Evolutionary conservation across 305 asterid genomes (phyloP).

Genomic region (Solanum chacoense): DNA sequence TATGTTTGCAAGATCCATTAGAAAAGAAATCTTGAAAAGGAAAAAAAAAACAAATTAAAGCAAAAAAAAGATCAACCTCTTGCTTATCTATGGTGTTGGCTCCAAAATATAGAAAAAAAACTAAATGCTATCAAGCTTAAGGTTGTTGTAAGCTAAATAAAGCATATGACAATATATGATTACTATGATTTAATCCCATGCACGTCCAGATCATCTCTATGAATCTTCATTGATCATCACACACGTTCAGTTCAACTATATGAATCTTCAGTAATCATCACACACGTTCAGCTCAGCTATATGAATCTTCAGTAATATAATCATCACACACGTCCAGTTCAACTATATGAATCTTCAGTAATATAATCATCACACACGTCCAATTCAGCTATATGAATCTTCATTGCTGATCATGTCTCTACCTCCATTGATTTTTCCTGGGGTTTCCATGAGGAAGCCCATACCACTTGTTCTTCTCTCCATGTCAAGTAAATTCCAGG

Average conservation of each 20-base stretch:
- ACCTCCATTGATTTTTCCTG: not conserved
- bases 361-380: not conserved
- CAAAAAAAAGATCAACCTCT: not conserved
- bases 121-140: not conserved
- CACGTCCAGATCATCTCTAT: not conserved
- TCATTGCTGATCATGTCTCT: not conserved
- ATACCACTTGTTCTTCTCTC: conserved; percentile 73
- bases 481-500: conserved; percentile 59
- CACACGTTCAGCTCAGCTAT: not conserved
- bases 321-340: not conserved
- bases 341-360: not conserved
- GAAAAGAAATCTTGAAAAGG: not conserved
- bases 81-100: not conserved
- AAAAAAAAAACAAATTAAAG: not conserved
- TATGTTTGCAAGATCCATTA: not conserved
- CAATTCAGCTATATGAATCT: not conserved
- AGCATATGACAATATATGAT: not conserved
- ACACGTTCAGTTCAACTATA: not conserved
- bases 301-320: not conserved
- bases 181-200: not conserved
- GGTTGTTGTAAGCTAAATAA: not conserved
- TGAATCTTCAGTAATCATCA: not conserved
- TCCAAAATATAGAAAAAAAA: not conserved
- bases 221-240: not conserved
- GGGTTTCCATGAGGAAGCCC: conserved; percentile 92